Evolutionary conservation across 2,329 filamentous ascomycete genomes (phyloP), one percentile per base, ranked within the genome.

Genomic region (Metarhizium album): DNA sequence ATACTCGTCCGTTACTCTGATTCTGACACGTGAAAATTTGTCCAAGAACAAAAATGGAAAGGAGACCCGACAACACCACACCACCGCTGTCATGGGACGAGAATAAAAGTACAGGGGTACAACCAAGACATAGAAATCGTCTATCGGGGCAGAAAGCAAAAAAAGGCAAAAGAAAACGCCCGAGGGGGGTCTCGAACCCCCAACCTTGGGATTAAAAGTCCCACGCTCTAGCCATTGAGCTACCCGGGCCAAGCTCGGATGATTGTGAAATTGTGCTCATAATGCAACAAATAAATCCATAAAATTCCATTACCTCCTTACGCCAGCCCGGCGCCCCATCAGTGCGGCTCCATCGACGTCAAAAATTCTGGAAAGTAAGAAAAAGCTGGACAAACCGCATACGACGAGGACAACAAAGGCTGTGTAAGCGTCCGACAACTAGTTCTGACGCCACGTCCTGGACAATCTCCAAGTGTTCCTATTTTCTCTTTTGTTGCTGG

Each of bases 191-290:
- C 50, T 63, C 61, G 61, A 63, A 63, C 61, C 60, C 60, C 57
- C 60, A 63, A 47, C 61, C 61, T 63, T 63, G 60, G 58, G 60
- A 59, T 63, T 59, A 63, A 63, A 62, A 64, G 61, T 58, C 62
- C 59, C 60, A 64, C 60, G 61, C 62, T 64, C 61, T 64, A 54
- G 54, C 61, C 62, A 64, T 64, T 63, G 61, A 64, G 61, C 61
- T 63, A 64, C 62, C 57, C 58, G 55, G 57, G 58, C 61, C 13
- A 20, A 37, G 14, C 29, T 47, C 11, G 31, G 24, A 45, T 40
- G 18, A 47, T 50, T 52, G 50, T 37, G 22, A 7, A 16, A 20
- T 8, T 3, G 3, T 3, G 9, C 1, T n/a, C 2, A 9, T 51
- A 54, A 51, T 49, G 2, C 6, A 9, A 2, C 24, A 0, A 46